Evolutionary conservation across 192 early-diverging fungal genomes (phyloP), one percentile per base, ranked within the genome.

Genomic region (Martensiomyces pterosporus): DNA sequence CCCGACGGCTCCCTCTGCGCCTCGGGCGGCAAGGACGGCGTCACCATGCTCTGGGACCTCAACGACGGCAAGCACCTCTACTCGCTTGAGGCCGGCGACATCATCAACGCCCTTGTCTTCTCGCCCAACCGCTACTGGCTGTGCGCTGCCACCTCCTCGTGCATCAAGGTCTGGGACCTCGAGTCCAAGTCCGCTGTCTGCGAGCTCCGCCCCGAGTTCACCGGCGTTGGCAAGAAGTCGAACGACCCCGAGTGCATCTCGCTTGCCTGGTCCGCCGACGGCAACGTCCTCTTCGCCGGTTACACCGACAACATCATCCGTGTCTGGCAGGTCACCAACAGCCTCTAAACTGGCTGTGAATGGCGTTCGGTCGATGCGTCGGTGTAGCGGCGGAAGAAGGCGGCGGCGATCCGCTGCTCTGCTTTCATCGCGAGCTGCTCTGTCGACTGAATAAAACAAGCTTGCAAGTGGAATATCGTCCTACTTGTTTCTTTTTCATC

Each of bases 41-140:
- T 96, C 79, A 89, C 89, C 65, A 97, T 96, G 93, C 85, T 99
- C 57, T 99, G 96, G 96, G 96, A 99, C 76, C 81, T 99, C 52
- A 97, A 97, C 82, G 96, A 99, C 67, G 88, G 85, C 85, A 97
- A 97, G 89, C 96, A 99, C 92, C 83, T 99, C 72, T 97, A 99
- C 90, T 93, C 93, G 45, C 81, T 99, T 47, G 93, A 94, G 76
- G 94, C 91, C 67, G 91, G 85, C 49, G 87, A 89, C 76, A 79
- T 85, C 69, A 92, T 99, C 88, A 90, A 99, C 85, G 85, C 94
- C 55, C 82, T 99, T 43, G 85, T 86, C 60, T 99, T 99, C 89
- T 96, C 93, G 61, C 96, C 96, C 71, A 97, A 99, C 91, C 84
- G 94, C 49, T 99, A 99, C 92, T 99, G 96, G 96, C 84, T 99